Evolutionary conservation across 495 filamentous ascomycete genomes (phyloP).

Genomic region (Halenospora varia): DNA sequence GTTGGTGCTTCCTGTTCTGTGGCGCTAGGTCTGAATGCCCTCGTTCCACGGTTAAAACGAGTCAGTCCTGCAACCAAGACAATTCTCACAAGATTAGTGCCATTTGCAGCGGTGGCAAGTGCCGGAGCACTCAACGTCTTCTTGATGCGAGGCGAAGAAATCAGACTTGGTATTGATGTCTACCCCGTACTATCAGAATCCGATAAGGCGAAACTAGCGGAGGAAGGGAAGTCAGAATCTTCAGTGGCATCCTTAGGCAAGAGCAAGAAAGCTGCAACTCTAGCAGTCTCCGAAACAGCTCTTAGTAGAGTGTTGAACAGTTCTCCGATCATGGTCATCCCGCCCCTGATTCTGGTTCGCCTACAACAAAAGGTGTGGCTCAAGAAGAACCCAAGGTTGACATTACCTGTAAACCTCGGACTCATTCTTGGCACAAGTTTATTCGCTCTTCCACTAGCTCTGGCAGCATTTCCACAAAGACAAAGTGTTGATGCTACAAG

Average conservation of each 20-base stretch:
- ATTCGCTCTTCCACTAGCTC: constrained; percentile 77
- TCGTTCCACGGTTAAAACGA: constrained; percentile 79
- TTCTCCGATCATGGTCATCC: constrained; percentile 94
- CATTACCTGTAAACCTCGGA: constrained; percentile 76
- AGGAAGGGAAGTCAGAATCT: constrained; percentile 47
- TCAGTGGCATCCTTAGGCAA: constrained; percentile 71
- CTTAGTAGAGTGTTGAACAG: constrained; percentile 85
- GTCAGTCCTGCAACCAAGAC: constrained; percentile 68
- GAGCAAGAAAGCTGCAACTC: constrained; percentile 76
- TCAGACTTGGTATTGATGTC: constrained; percentile 90
- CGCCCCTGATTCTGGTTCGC: constrained; percentile 76
- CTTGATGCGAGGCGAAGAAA: constrained; percentile 96
- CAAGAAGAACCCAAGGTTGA: constrained; percentile 63
- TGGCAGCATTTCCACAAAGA: constrained; percentile 88
- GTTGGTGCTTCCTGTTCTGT: constrained; percentile 91
- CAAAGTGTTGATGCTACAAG: constrained; percentile 69
- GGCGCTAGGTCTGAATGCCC: constrained; percentile 83
- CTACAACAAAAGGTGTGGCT: constrained; percentile 77
- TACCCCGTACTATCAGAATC: constrained; percentile 65
- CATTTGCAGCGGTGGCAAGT: constrained; percentile 89
- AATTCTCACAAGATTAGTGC: constrained; percentile 77
- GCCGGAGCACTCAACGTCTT: constrained; percentile 93
- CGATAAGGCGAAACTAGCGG: constrained; percentile 49
- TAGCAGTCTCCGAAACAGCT: constrained; percentile 91
- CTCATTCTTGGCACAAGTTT: constrained; percentile 77